A percentile compares a stretch with the other conserved stretches of the same genome.
Conservation (phyloP, 371 early-diverging fungal genomes). For the Mucor saturninus region DNA sequence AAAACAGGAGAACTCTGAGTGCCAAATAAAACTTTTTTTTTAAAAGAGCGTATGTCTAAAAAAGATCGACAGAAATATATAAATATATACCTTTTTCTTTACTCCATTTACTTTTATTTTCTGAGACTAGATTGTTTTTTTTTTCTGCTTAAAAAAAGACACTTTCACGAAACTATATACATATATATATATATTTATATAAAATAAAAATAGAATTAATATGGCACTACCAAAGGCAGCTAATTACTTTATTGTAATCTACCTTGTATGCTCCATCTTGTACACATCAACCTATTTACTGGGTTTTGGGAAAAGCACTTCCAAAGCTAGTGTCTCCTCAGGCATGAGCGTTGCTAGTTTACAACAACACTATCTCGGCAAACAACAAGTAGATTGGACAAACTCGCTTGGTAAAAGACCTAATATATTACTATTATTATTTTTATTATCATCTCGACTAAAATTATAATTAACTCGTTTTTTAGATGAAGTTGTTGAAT, state of each 20-base stretch:
- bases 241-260: constrained; percentile 25
- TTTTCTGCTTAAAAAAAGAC: neutral
- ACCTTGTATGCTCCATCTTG: constrained; percentile 30
- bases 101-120: neutral
- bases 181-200: no score
- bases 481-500: constrained; percentile 11
- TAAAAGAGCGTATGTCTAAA: neutral
- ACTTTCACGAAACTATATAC: neutral
- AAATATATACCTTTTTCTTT: neutral
- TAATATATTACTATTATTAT: neutral
- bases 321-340: constrained; percentile 4
- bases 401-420: neutral
- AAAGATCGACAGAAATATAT: no score
- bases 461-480: neutral
- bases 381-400: constrained; percentile 39
- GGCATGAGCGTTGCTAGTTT: constrained; percentile 24
- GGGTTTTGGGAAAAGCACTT: constrained; percentile 17
- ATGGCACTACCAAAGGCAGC: constrained; percentile 36
- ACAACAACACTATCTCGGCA: constrained; percentile 33
- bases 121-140: neutral
- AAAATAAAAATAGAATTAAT: neutral
- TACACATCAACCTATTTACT: constrained; percentile 34
- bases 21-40: neutral
- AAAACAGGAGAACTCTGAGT: neutral
- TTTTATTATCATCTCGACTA: constrained; percentile 3